Conservation (phyloP, 805 yeast species). For the Myxozyma geophila region DNA sequence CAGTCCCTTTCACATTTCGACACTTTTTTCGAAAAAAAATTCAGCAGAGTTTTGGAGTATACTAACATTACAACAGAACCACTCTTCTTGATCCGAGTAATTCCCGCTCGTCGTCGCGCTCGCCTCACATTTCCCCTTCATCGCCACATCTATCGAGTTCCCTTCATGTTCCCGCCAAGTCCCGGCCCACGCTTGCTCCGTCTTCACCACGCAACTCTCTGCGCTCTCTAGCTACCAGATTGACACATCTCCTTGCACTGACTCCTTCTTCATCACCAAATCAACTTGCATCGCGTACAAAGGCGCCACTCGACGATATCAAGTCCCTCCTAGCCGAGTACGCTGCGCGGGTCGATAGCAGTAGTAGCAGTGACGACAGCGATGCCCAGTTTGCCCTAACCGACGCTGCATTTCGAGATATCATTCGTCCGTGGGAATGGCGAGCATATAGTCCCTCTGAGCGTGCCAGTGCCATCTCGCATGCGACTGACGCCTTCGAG, state of each 20-base stretch:
- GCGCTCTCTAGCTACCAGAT: conserved; percentile 43
- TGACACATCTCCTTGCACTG: conserved; percentile 54
- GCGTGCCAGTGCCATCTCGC: conserved; percentile 42
- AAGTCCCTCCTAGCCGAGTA: conserved; percentile 43
- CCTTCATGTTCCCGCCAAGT: neutral
- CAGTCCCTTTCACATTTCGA: neutral
- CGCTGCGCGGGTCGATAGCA: conserved; percentile 42
- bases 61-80: neutral
- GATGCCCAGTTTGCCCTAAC: conserved; percentile 36
- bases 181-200: conserved; percentile 33
- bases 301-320: conserved; percentile 42
- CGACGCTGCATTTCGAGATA: conserved; percentile 41
- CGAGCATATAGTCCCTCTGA: conserved; percentile 45
- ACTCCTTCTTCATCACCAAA: conserved; percentile 51
- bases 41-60: neutral
- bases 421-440: conserved; percentile 47
- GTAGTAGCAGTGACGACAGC: conserved; percentile 36
- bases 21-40: neutral
- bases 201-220: conserved; percentile 37
- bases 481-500: conserved; percentile 43
- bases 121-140: conserved; percentile 31
- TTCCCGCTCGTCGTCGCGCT: conserved; percentile 15
- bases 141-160: conserved; percentile 28
- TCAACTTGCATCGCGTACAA: conserved; percentile 44
- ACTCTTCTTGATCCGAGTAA: conserved; percentile 20